A percentile compares a stretch with the other conserved stretches of the same genome.
Evolutionary conservation across 148 eudicot species (phyloP).

Genomic region (Cornus florida): DNA sequence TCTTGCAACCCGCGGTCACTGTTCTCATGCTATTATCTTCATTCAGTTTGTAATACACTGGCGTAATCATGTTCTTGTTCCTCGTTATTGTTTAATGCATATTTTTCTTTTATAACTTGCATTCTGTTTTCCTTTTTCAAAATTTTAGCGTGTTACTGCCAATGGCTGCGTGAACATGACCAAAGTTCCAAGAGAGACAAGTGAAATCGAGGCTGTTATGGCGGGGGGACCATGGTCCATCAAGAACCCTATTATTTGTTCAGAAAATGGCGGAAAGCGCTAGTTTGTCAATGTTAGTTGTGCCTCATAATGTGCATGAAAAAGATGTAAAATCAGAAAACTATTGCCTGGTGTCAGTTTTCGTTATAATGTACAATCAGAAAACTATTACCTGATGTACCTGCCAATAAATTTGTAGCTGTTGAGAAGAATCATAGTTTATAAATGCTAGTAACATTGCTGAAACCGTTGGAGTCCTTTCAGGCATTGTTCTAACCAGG

Average conservation of each 20-base stretch:
- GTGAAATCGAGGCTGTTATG: conserved; percentile 93
- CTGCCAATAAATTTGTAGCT: neutral
- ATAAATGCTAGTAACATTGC: neutral
- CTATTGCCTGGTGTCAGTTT: neutral
- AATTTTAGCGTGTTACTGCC: conserved; percentile 56
- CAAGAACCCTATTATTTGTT: conserved; percentile 7
- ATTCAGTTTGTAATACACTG: neutral
- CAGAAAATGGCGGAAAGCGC: conserved; percentile 20
- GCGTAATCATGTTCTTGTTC: neutral
- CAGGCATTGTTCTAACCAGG: too few species aligned
- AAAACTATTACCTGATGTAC: neutral
- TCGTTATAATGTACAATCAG: neutral
- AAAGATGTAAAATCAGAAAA: neutral
- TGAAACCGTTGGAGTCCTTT: neutral
- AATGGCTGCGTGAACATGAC: conserved; percentile 89
- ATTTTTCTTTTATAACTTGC: neutral
- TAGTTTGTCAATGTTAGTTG: neutral
- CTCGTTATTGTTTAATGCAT: neutral
- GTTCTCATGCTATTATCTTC: neutral
- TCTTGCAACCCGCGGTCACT: neutral
- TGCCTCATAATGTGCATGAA: neutral
- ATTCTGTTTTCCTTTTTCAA: conserved; percentile 4
- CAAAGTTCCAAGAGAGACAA: conserved; percentile 70
- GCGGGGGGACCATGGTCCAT: conserved; percentile 88
- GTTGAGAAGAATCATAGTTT: neutral